Evolutionary conservation across 306 rosid species (phyloP), one percentile per base, ranked within the genome.

Genomic region (Pueraria montana): DNA sequence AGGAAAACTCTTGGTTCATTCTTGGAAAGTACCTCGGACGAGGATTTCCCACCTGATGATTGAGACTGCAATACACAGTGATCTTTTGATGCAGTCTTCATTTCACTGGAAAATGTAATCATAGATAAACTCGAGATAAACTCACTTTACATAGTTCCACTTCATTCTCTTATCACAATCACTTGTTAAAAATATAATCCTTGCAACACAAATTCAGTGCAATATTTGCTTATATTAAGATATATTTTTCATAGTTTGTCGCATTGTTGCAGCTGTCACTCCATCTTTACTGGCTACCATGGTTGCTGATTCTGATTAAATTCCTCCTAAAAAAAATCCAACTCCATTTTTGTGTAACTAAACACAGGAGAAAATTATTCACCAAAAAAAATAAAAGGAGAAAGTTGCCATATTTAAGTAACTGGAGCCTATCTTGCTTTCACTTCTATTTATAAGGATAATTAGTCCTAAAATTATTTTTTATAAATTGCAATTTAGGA

Each of bases 1-100:
- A 91, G 94, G 86, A 96, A 96, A 86, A 92, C 95, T 49, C 92
- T 96, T 8, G 99, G 98, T 43, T 87, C 98, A 14, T 90, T 96
- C 88, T 87, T 94, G 74, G 97, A 90, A 20, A 79, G 87, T 83
- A 87, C 87, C 40, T 96, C 97, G 1, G 97, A 96, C 53, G 99
- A 94, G 68, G 98, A 92, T 53, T 90, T 91, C 90, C 92, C 89
- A 52, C 89, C 93, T 50, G 98, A 96, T 66, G 99, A 96, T 78
- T 89, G 90, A 81, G 83, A 78, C 64, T 55, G 65, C 77, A 65
- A 48, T 46, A 8, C 40, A 27, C 34, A 77, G 49, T 1, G 63
- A 34, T 79, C 30, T 27, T 80, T 6, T 45, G 63, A 68, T 62
- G 18, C 74, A 68, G 58, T 34, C 72, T 56, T 64, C 26, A 69